Evolutionary conservation across 2,329 filamentous ascomycete genomes (phyloP).

Genomic region (Ploettnerulaceae sp.): DNA sequence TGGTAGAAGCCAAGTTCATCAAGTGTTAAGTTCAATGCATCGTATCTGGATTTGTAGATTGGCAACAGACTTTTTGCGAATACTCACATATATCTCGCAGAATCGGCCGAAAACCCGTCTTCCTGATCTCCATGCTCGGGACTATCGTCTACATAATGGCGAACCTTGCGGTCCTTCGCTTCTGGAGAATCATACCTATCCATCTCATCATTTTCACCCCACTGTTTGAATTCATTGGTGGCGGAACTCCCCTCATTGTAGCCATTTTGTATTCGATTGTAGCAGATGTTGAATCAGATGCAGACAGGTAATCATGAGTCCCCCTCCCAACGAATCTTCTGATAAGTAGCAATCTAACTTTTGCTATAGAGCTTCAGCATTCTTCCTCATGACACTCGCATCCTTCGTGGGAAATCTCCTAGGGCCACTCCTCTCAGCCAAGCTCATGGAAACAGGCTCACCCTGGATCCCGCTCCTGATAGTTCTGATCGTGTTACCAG

Average conservation of each 20-base stretch:
- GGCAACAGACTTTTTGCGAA: not conserved
- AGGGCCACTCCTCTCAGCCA: constrained; percentile 1
- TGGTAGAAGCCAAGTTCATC: too few relatives aligned
- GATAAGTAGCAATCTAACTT: not conserved
- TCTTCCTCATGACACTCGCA: constrained; percentile 1
- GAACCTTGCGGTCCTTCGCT: not conserved
- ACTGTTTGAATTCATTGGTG: constrained; percentile 5
- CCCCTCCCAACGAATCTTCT: too few relatives aligned
- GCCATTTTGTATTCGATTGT: constrained; percentile 6
- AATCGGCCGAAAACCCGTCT: constrained; percentile 7
- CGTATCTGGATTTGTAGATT: not conserved
- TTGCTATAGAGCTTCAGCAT: constrained; percentile 2
- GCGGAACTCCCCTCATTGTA: constrained; percentile 1
- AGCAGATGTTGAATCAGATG: constrained; percentile 5
- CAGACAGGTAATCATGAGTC: not conserved
- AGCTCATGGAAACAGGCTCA: constrained; percentile 2
- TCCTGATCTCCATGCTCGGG: constrained; percentile 2
- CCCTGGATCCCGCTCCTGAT: constrained; percentile 3
- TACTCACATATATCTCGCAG: not conserved
- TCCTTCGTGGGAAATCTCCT: constrained; percentile 1
- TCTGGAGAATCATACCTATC: constrained; percentile 3
- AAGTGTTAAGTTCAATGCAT: too few relatives aligned
- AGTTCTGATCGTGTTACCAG: not conserved
- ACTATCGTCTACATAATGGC: not conserved
- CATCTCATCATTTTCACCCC: constrained; percentile 4